Conservation (phyloP, 257 asterid genomes). For the Fraxinus pennsylvanica region DNA sequence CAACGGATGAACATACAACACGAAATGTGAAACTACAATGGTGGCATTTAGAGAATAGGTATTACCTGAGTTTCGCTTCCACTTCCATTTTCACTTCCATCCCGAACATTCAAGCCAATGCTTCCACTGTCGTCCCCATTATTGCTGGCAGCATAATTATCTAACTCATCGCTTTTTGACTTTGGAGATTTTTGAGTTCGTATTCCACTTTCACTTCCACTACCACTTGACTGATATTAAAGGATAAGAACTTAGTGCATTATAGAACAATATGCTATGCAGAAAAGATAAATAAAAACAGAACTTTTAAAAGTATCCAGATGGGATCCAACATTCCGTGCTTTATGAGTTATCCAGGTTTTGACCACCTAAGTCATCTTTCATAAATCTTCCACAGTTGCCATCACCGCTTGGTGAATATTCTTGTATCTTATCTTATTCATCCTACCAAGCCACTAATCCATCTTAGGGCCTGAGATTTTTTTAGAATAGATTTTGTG, state of each 20-base stretch:
- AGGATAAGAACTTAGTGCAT: constrained; percentile 4
- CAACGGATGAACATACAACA: not conserved
- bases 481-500: no score
- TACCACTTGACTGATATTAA: constrained; percentile 81
- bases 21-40: not conserved
- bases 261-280: constrained; percentile 1
- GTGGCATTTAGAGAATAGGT: not conserved
- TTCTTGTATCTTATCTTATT: not conserved
- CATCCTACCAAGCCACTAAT: not conserved
- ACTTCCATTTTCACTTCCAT: constrained; percentile 74
- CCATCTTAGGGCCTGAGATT: not conserved
- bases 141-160: constrained; percentile 47
- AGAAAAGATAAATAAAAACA: not conserved
- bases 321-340: not conserved
- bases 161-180: constrained; percentile 57
- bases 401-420: not conserved
- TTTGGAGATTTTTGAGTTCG: constrained; percentile 73
- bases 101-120: constrained; percentile 49
- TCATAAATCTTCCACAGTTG: not conserved
- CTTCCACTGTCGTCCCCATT: constrained; percentile 57
- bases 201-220: constrained; percentile 89
- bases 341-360: not conserved
- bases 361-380: not conserved
- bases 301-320: not conserved
- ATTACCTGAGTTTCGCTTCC: constrained; percentile 64